Conservation (phyloP, 768 basidiomycete genomes). For the Strobilomyces echinocephalus region DNA sequence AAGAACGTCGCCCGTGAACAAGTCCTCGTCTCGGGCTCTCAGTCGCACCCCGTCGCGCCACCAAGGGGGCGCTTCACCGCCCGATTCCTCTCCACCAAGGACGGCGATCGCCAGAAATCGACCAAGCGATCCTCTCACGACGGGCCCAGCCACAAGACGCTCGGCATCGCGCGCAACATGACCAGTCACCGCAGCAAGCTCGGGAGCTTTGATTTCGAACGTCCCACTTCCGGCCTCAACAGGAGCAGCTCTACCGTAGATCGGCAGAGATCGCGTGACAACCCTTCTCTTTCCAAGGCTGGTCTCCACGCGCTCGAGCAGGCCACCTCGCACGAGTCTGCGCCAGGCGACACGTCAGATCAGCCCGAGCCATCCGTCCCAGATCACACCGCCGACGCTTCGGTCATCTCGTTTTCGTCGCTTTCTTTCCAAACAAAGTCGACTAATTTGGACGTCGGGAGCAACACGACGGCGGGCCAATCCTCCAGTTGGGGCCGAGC, state of each 20-base stretch:
- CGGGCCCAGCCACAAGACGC: slow-evolving; percentile 5
- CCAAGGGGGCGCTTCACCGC: slow-evolving; percentile 29
- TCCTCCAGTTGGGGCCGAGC: slow-evolving; percentile 58
- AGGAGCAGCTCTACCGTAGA: slow-evolving; percentile 27
- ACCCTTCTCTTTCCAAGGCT: slow-evolving; percentile 8
- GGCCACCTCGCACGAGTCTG: slow-evolving; percentile 27
- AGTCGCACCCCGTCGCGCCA: slow-evolving; percentile 9
- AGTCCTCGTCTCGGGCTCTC: slow-evolving; percentile 23
- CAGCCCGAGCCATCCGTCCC: slow-evolving; percentile 18
- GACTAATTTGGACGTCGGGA: slow-evolving; percentile 22
- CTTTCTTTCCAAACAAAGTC: slow-evolving; percentile 40
- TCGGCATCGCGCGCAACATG: slow-evolving; percentile 25
- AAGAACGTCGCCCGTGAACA: slow-evolving; percentile 23
- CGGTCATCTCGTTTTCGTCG: slow-evolving; percentile 31
- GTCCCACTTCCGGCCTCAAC: slow-evolving; percentile 45
- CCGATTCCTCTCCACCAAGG: slow-evolving; percentile 27
- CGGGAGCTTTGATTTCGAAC: slow-evolving; percentile 74
- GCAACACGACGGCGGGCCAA: slow-evolving; percentile 32
- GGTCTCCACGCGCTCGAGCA: slow-evolving; percentile 20
- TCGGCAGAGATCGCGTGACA: slow-evolving; percentile 10
- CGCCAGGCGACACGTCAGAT: slow-evolving; percentile 12
- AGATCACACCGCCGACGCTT: slow-evolving; percentile 33
- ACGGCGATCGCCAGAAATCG: slow-evolving; percentile 22
- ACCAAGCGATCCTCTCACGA: slow-evolving; percentile 17
- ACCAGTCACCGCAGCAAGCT: slow-evolving; percentile 49